Evolutionary conservation across 306 rosid genomes (phyloP).

Genomic region (Pachyrhizus erosus): DNA sequence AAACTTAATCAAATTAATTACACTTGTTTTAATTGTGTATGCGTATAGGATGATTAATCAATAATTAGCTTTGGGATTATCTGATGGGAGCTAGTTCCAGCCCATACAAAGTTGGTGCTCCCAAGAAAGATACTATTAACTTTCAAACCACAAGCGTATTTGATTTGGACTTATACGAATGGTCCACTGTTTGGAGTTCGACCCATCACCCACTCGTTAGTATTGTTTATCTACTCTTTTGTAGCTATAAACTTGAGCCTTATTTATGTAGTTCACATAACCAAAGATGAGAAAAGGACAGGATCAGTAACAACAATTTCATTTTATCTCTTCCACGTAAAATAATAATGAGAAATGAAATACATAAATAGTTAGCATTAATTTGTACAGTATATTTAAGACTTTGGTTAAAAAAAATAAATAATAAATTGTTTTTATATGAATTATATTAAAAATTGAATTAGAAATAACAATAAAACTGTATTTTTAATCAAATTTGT

Average conservation of each 20-base stretch:
- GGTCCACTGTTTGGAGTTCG: constrained; percentile 41
- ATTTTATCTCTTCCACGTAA: not conserved
- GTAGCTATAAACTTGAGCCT: not conserved
- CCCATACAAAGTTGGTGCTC: constrained; percentile 59
- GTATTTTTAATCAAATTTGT: too few species aligned
- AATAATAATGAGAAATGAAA: not conserved
- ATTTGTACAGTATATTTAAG: too few species aligned
- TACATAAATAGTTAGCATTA: not conserved
- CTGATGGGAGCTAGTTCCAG: constrained; percentile 41
- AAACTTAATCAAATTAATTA: not conserved
- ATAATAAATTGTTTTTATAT: too few species aligned
- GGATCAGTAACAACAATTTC: not conserved
- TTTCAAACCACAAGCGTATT: constrained; percentile 53
- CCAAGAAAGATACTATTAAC: constrained; percentile 65
- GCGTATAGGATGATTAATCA: not conserved
- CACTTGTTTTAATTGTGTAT: not conserved
- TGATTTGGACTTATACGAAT: constrained; percentile 36
- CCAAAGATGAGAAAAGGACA: constrained; percentile 35
- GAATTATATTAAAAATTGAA: too few species aligned
- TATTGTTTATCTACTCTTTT: constrained; percentile 4
- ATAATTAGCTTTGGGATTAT: constrained; percentile 43
- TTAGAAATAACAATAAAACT: too few species aligned
- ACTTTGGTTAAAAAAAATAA: too few species aligned
- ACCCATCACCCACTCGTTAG: constrained; percentile 44
- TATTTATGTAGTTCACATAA: constrained; percentile 40